Evolutionary conservation across 2,329 filamentous ascomycete species (phyloP), one percentile per base, ranked within the genome.

Genomic region (Cryphonectria japonica): DNA sequence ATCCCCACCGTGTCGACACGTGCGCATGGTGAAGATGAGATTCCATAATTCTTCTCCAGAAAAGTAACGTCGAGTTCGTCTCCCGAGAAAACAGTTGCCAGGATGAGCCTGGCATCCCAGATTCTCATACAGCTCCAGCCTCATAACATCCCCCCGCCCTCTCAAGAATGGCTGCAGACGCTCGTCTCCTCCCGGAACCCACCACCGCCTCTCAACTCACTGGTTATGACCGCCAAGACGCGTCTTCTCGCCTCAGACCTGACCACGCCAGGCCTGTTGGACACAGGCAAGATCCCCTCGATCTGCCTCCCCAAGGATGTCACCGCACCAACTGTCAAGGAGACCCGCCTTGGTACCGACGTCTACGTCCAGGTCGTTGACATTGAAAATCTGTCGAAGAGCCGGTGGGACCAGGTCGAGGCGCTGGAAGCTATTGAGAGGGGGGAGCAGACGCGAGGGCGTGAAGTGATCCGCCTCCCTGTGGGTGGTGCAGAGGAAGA

Each of bases 331-430:
- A 81, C 83, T 3, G 79, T 86, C 13, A 84, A 87, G 73, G 88
- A 93, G 71, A 80, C 83, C 4, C 82, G 81, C 0, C 82, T 98
- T 0, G 72, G 82, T 0, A 85, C 85, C 1, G 88, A 93, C 43
- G 85, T 95, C 0, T 85, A 91, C 3, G 91, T 96, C 0, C 96
- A 98, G 80, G 88, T 98, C 0, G 83, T 97, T 1, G 94, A 97
- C 76, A 85, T 98, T 9, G 92, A 97, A 78, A 95, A 98, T 78
- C 86, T 98, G 29, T 87, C 91, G 2, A 86, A 88, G 67, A 94
- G 92, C 76, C 87, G 92, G 67, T 97, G 95, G 93, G 91, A 93
- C 74, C 94, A 98, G 80, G 87, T 97, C 43, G 94, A 98, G 79
- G 89, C 91, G 46, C 88, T 96, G 8, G 93, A 95, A 79, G 87